Evolutionary conservation across 1,284 basidiomycete species (phyloP), one percentile per base, ranked within the genome.

Genomic region (Malassezia furfur): DNA sequence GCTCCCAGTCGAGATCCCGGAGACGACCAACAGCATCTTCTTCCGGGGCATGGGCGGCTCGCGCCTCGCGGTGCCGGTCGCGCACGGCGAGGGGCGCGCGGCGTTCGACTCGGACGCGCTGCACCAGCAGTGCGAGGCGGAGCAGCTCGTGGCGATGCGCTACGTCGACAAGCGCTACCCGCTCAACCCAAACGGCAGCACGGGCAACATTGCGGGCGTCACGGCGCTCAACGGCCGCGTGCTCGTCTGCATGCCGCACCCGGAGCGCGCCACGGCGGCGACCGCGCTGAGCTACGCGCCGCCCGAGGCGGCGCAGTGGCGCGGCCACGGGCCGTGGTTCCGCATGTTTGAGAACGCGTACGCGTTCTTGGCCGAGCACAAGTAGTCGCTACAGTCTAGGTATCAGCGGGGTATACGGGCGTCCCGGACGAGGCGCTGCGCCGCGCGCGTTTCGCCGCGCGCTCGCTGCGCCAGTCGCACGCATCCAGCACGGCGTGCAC

Each of bases 1-100:
- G 0, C 82, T 81, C 34, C 84, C 86, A 77, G 85, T 96, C 25
- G 82, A 87, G 75, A 80, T 99, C 54, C 83, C 83, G 6, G 30
- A 54, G 31, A 59, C 59, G 21, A 40, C 54, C 14, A 52, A 66
- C n/a, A 88, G 85, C 12, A 86, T 94, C 54, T 96, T 98, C 79
- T 79, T 98, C 57, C 80, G 82, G 39, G 85, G 84, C 59, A 96
- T 99, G 89, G 81, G 77, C 14, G 88, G 88, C 19, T 86, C 88
- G 8, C 83, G 82, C 64, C 76, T 99, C 8, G 93, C 94, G 9
- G 86, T 96, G 21, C 88, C 90, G 15, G 85, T 96, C 49, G 93
- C 94, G 0, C 93, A 99, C 74, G 93, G 93, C 17, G 94, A 98
- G 77, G 93, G 93, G 39, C 82, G 91, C 38, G 87, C 83, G 1